A percentile compares a stretch with the other conserved stretches of the same genome.
phyloP scores from a whole-genome alignment of 2,329 filamentous ascomycete genomes.

The Dothistroma pini region DNA sequence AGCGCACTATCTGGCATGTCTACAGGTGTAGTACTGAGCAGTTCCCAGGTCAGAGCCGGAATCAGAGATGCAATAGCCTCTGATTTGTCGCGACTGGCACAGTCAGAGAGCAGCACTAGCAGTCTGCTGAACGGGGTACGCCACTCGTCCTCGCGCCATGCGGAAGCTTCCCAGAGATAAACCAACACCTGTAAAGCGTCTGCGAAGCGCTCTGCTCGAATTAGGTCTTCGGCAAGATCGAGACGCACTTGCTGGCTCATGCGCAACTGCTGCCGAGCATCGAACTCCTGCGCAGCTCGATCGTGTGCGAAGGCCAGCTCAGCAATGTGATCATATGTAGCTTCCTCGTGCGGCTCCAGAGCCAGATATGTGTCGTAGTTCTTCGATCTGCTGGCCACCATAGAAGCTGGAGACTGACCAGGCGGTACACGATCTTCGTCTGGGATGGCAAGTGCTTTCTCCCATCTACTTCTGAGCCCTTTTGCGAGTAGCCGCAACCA shows the following conservation, averaged over 20 bases:
- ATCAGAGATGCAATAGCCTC: conserved; percentile 45
- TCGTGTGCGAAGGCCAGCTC: conserved; percentile 50
- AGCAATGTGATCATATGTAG: conserved; percentile 50
- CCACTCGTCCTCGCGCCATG: conserved; percentile 61
- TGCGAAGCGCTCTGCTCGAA: conserved; percentile 48
- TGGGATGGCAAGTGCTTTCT: conserved; percentile 53
- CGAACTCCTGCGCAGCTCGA: conserved; percentile 49
- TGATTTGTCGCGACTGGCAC: conserved; percentile 37
- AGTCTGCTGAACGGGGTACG: conserved; percentile 54
- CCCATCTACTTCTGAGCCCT: conserved; percentile 49
- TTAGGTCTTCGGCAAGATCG: conserved; percentile 53
- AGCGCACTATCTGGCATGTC: conserved; percentile 6
- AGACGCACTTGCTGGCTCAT: conserved; percentile 54
- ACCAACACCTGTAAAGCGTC: conserved; percentile 51
- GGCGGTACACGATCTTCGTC: conserved; percentile 56
- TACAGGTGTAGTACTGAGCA: conserved; percentile 34
- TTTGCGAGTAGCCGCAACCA: conserved; percentile 55
- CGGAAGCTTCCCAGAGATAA: conserved; percentile 53
- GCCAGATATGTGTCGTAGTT: conserved; percentile 60
- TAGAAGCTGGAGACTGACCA: conserved; percentile 53
- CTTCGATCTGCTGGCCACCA: conserved; percentile 51
- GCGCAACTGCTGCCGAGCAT: conserved; percentile 50
- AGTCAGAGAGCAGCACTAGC: conserved; percentile 52
- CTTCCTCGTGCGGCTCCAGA: conserved; percentile 56
- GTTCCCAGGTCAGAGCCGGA: conserved; percentile 56